These are phyloP conservation scores for Novymonas esmeraldas DNA, from an alignment of 208 protist genomes.

Conservation along the genomic window DNA sequence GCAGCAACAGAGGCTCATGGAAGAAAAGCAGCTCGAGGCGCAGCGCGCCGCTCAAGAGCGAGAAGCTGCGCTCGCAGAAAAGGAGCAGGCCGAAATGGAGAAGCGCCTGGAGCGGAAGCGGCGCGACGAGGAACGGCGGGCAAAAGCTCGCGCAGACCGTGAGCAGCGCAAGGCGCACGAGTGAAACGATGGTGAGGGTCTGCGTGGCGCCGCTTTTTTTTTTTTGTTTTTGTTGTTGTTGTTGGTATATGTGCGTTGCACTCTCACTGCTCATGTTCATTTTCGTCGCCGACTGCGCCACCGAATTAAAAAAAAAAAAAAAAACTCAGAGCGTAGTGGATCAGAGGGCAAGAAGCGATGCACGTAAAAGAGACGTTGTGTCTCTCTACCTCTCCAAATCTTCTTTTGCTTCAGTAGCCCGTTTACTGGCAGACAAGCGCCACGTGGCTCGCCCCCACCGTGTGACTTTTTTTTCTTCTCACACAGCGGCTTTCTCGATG, in stretches of 20 bases:
- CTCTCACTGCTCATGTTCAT: too few species aligned
- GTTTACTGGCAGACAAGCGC: too few species aligned
- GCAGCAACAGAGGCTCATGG: slow-evolving; percentile 34
- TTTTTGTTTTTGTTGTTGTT: slow-evolving; percentile 3
- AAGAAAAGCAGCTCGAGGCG: slow-evolving; percentile 34
- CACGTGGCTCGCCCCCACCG: too few species aligned
- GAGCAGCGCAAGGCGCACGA: slow-evolving; percentile 27
- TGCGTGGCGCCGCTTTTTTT: neutral
- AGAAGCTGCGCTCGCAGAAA: slow-evolving; percentile 32
- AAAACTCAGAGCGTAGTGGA: too few species aligned
- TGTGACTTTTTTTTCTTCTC: too few species aligned
- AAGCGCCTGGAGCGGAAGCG: slow-evolving; percentile 62
- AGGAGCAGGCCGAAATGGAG: slow-evolving; percentile 50
- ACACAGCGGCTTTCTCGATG: too few species aligned
- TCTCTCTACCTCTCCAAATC: too few species aligned
- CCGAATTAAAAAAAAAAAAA: neutral
- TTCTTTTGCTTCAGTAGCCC: too few species aligned
- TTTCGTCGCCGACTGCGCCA: neutral
- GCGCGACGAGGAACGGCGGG: slow-evolving; percentile 51
- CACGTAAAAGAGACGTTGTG: too few species aligned
- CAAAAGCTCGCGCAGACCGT: slow-evolving; percentile 33
- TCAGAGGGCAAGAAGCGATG: too few species aligned
- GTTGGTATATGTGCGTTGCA: too few species aligned
- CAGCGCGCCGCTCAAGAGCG: slow-evolving; percentile 32
- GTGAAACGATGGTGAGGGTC: neutral